Evolutionary conservation across 306 rosid species (phyloP).

Genomic region (Castanospermum australe): DNA sequence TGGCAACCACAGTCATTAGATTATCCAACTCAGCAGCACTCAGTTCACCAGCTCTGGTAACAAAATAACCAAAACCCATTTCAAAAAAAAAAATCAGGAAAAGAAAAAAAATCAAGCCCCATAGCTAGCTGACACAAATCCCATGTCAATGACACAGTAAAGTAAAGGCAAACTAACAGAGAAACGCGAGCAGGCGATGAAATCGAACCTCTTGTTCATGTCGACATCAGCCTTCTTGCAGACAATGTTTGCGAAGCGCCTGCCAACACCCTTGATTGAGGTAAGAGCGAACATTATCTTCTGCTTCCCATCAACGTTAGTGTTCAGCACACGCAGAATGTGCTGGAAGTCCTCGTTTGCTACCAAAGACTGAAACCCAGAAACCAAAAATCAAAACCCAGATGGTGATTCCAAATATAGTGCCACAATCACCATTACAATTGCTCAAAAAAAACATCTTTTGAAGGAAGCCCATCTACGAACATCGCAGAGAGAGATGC

Average conservation of each 20-base stretch:
- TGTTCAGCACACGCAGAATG: conserved; percentile 42
- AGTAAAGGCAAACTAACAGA: not conserved
- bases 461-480: not conserved
- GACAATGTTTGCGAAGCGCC: conserved; percentile 24
- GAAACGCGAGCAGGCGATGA: not conserved
- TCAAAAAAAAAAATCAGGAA: not conserved
- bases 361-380: conserved; percentile 22
- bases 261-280: conserved; percentile 36
- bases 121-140: no score
- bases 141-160: not conserved
- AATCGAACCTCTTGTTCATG: conserved; percentile 29
- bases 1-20: conserved; percentile 27
- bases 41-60: conserved; percentile 28
- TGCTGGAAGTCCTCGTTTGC: conserved; percentile 44
- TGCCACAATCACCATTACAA: not conserved
- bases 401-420: not conserved
- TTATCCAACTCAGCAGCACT: conserved; percentile 33
- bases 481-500: not conserved
- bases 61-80: not conserved
- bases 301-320: conserved; percentile 45
- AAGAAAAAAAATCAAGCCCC: not conserved
- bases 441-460: not conserved
- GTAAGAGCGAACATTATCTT: conserved; percentile 34
- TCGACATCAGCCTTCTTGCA: conserved; percentile 36
- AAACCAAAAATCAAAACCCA: not conserved